phyloP scores from a whole-genome alignment of 2,329 filamentous ascomycete genomes.

The Apiospora marii region DNA sequence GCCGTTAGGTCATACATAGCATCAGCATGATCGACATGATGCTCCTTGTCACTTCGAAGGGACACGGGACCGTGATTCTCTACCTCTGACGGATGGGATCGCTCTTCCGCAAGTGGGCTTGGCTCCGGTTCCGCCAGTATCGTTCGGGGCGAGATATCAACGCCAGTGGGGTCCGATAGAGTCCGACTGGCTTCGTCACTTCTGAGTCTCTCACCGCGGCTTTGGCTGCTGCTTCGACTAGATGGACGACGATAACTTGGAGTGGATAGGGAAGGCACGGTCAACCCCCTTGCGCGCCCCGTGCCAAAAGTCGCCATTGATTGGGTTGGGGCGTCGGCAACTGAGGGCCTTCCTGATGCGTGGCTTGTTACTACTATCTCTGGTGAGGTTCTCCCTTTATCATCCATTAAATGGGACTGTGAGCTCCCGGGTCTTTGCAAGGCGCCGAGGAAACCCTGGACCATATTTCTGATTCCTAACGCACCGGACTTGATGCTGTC shows the following conservation, averaged over 20 bases:
- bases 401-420: neutral
- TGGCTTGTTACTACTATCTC: slow-evolving; percentile 49
- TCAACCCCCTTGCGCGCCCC: slow-evolving; percentile 42
- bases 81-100: neutral
- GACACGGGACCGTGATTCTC: neutral
- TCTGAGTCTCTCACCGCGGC: slow-evolving; percentile 7
- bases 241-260: slow-evolving; percentile 41
- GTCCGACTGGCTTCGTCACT: slow-evolving; percentile 32
- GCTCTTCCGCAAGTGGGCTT: neutral
- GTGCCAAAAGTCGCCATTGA: slow-evolving; percentile 30
- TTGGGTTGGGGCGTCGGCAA: slow-evolving; percentile 33
- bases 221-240: slow-evolving; percentile 40
- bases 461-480: slow-evolving; percentile 38
- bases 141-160: slow-evolving; percentile 36
- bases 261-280: slow-evolving; percentile 41
- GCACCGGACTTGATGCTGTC: slow-evolving; percentile 24
- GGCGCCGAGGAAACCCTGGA: slow-evolving; percentile 37
- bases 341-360: slow-evolving; percentile 39
- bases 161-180: slow-evolving; percentile 42
- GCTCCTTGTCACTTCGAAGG: neutral
- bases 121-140: neutral
- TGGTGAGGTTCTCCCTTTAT: slow-evolving; percentile 35
- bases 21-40: slow-evolving; percentile 29
- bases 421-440: slow-evolving; percentile 31
- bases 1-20: slow-evolving; percentile 44